Evolutionary conservation across 2,329 filamentous ascomycete species (phyloP).

Genomic region (Tolypocladium sp.): DNA sequence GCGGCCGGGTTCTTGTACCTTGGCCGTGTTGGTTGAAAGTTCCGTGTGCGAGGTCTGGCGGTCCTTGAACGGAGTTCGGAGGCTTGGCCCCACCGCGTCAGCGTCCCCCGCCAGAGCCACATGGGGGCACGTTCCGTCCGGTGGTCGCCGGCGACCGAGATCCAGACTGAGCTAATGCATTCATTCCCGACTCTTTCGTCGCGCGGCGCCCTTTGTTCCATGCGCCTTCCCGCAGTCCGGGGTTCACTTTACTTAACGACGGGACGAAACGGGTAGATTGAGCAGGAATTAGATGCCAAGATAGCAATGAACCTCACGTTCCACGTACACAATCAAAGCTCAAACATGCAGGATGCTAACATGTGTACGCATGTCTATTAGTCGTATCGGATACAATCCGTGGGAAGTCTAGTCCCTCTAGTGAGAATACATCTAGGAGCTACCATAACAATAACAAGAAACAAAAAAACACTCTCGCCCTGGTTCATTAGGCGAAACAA

Average conservation of each 20-base stretch:
- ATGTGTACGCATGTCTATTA: background rate
- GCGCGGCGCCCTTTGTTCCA: too few relatives aligned
- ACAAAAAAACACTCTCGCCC: background rate
- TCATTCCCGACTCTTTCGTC: too few relatives aligned
- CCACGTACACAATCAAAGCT: too few relatives aligned
- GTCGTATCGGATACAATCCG: background rate
- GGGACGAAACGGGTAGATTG: too few relatives aligned
- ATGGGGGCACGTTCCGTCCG: slow-evolving; percentile 1
- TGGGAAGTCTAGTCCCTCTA: background rate
- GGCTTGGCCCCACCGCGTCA: background rate
- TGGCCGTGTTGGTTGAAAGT: background rate
- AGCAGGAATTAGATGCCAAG: too few relatives aligned
- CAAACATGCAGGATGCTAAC: background rate
- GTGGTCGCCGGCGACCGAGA: slow-evolving; percentile 12
- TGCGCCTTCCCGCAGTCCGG: too few relatives aligned
- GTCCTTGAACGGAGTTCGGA: background rate
- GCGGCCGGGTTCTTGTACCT: background rate
- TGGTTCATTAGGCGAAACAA: background rate
- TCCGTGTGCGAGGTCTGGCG: background rate
- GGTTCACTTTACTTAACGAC: too few relatives aligned
- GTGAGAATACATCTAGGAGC: background rate
- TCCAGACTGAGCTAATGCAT: too few relatives aligned
- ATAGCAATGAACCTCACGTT: too few relatives aligned
- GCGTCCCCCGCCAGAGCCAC: too few relatives aligned
- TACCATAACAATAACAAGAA: background rate